These are phyloP conservation scores for Septoria petroselini DNA, from an alignment of 2,329 filamentous ascomycete species.

Conservation along the genomic window DNA sequence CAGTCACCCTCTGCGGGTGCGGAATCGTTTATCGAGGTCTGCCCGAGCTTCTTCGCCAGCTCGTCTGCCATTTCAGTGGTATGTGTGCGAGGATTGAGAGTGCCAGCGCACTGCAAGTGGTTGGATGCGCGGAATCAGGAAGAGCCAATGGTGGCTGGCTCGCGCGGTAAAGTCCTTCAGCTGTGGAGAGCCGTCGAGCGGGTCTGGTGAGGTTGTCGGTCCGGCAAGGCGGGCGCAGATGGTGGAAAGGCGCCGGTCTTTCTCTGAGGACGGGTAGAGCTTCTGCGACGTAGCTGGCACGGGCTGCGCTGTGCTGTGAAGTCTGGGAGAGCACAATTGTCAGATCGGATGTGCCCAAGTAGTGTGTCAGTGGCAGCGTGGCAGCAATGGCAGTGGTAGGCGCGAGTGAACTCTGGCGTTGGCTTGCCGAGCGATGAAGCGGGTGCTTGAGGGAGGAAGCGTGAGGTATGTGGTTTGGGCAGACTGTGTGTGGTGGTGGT, in stretches of 20 bases:
- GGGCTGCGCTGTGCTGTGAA: background rate
- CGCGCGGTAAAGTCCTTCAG: constrained; percentile 4
- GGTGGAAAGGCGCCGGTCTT: too few relatives aligned
- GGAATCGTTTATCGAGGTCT: constrained; percentile 52
- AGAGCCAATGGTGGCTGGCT: background rate
- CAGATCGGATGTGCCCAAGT: background rate
- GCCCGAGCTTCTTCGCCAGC: constrained; percentile 56
- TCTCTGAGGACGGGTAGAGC: background rate
- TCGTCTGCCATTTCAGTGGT: constrained; percentile 47
- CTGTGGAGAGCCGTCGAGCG: background rate
- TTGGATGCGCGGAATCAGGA: background rate
- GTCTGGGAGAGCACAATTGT: background rate
- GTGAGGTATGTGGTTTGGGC: too few relatives aligned
- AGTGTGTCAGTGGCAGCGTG: background rate
- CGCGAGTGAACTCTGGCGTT: background rate
- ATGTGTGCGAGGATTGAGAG: constrained; percentile 2
- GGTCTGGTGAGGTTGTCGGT: background rate
- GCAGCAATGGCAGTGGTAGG: background rate
- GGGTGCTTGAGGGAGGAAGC: too few relatives aligned
- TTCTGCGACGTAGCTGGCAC: background rate
- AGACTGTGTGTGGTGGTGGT: too few relatives aligned
- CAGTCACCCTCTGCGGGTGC: constrained; percentile 60
- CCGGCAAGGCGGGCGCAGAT: background rate
- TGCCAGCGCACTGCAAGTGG: constrained; percentile 7
- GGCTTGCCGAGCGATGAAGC: too few relatives aligned